phyloP scores from a whole-genome alignment of 163 green algal species.

The Smithsoniella earleae region DNA sequence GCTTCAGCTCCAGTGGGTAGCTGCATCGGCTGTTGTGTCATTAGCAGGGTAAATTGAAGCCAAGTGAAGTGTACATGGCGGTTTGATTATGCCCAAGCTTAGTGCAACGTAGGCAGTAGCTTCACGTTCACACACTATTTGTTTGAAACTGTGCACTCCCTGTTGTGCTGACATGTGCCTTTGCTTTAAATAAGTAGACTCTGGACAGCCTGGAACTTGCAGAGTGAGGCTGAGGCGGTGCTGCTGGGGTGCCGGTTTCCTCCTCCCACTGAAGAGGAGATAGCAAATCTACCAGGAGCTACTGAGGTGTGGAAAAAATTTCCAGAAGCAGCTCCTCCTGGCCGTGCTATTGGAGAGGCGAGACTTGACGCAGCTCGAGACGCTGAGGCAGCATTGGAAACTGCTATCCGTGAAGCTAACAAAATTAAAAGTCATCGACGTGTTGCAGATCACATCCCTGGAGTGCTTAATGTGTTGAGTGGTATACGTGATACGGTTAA shows the following conservation, averaged over 20 bases:
- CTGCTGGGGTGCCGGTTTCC: background rate
- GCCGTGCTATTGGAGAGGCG: background rate
- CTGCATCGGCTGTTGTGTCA: background rate
- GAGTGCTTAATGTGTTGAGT: too few relatives aligned
- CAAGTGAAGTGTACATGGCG: too few relatives aligned
- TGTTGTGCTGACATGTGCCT: background rate
- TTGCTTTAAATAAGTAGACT: background rate
- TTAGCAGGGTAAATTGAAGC: background rate
- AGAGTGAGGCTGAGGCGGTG: constrained; percentile 13
- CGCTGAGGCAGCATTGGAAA: too few relatives aligned
- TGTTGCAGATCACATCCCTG: too few relatives aligned
- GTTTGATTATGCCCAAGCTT: too few relatives aligned
- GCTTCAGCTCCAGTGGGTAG: too few relatives aligned
- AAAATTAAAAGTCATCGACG: too few relatives aligned
- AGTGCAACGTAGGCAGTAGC: too few relatives aligned
- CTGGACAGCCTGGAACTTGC: background rate
- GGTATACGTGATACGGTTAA: too few relatives aligned
- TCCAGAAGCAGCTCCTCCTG: background rate
- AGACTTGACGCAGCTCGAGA: too few relatives aligned
- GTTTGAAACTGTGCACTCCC: background rate
- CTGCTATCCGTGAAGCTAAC: too few relatives aligned
- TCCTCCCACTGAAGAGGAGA: background rate
- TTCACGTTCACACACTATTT: too few relatives aligned
- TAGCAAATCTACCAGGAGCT: background rate
- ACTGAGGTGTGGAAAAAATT: constrained; percentile 6